Evolutionary conservation across 2,329 filamentous ascomycete genomes (phyloP), one percentile per base, ranked within the genome.

Genomic region (Alternaria rosae): DNA sequence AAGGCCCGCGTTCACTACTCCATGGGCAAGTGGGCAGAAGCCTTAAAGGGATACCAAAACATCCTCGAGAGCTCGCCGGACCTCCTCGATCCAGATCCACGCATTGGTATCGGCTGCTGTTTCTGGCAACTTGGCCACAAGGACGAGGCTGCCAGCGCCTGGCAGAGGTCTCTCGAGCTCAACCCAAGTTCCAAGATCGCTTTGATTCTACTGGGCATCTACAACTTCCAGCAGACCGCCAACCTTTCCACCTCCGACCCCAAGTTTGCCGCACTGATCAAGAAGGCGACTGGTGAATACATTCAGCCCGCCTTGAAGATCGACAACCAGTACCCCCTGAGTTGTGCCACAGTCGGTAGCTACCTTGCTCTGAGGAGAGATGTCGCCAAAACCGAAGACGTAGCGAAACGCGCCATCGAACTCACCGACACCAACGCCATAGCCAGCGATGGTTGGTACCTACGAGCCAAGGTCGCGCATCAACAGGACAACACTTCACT

Each of bases 81-180:
- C 69, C 85, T 98, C 73, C 88, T 91, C 43, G 95, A 99, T 74
- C 95, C 95, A 0, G 95, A 99, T 79, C 96, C 95, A 69, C 88
- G 96, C 70, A 94, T 99, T 70, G 95, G 95, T 57, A 94, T 99
- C 74, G 95, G 95, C 47, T 95, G 93, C 80, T 99, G 95, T 83
- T 91, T 97, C 78, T 99, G 96, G 95, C 92, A 97, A 79, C 85
- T 99, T 26, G 94, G 94, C 11, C 93, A 92, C 83, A 97, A 96
- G 79, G 92, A 97, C 32, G 93, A 97, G 72, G 95, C 96, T 8
- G 94, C 92, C 76, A 83, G 85, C 50, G 94, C 95, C 12, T 99
- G 95, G 95, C 91, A 97, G 76, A 87, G 95, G 66, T 89, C 91
- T 12, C 82, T 97, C 26, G 92, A 96, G 76, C 86, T 97, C 61